Evolutionary conservation across 208 protist genomes (phyloP), one percentile per base, ranked within the genome.

Genomic region (Trypanosoma cruzi): DNA sequence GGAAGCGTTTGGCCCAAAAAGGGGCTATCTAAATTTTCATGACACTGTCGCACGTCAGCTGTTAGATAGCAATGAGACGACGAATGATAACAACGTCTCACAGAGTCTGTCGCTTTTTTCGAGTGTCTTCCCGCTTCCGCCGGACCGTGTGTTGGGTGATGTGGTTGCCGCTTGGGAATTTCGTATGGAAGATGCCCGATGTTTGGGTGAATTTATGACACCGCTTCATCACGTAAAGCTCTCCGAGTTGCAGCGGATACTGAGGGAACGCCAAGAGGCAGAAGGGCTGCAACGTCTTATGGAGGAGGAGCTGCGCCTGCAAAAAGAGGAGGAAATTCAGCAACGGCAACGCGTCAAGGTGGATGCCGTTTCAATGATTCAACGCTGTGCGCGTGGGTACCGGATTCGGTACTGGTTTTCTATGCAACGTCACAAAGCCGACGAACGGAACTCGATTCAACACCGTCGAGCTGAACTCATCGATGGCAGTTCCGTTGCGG

Each of bases 151-250:
- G 6, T 36, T n/a, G 26, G 71, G 71, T 18, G 64, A 77, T 64
- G 50, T 63, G 10, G 32, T 65, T 52, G 58, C 55, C 11, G 49
- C 56, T 7, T 71, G 64, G 62, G 68, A 75, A 26, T 20, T 29
- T 4, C 60, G 66, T 29, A 59, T 24, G 8, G 52, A 34, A 24
- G 54, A 70, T 22, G 54, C 48, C 3, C 76, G 76, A 14, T 57
- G 72, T 40, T 29, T 13, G 0, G 84, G 84, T 4, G 73, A 84
- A 31, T 81, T 73, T 50, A 71, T 86, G 71, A 79, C 79, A 0
- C 76, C 83, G 16, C 79, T 90, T 42, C 64, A 90, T 22, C 62
- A 63, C 20, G 84, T 93, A 5, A 85, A 81, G 49, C 68, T 89
- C 31, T 71, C 68, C 0, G 77, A 71, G 44, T 68, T 93, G 49